phyloP scores from a whole-genome alignment of 2,329 filamentous ascomycete genomes.

The Diplodia seriata region DNA sequence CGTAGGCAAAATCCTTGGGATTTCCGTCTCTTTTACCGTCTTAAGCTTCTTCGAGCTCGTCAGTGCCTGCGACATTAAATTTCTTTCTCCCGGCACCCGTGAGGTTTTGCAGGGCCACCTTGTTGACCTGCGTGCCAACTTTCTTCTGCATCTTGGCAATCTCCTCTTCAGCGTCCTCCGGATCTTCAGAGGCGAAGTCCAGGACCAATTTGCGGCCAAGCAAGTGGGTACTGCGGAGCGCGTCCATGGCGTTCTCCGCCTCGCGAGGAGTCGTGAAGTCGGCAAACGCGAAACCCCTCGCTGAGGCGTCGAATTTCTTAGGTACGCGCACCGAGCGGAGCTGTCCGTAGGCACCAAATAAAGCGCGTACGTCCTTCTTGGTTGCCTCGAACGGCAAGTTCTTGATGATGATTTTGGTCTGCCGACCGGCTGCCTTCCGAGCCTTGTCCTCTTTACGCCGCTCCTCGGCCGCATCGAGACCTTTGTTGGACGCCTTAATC shows the following conservation, averaged over 20 bases:
- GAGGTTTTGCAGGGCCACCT: conserved; percentile 87
- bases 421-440: conserved; percentile 77
- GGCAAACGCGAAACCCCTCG: conserved; percentile 95
- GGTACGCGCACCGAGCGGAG: conserved; percentile 91
- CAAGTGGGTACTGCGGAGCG: conserved; percentile 90
- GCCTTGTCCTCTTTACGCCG: conserved; percentile 80
- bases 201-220: conserved; percentile 87
- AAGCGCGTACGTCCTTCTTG: conserved; percentile 86
- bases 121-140: conserved; percentile 87
- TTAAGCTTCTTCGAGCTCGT: conserved; percentile 59
- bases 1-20: conserved; percentile 23
- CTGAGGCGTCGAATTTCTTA: conserved; percentile 88
- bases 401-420: conserved; percentile 96
- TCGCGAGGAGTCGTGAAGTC: conserved; percentile 93
- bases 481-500: conserved; percentile 86
- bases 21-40: conserved; percentile 31
- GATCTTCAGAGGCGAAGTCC: conserved; percentile 88
- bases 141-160: conserved; percentile 98
- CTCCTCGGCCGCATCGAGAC: conserved; percentile 85
- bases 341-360: conserved; percentile 90
- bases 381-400: conserved; percentile 95
- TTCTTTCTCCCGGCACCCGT: conserved; percentile 83
- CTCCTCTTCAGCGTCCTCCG: conserved; percentile 91
- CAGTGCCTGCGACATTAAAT: conserved; percentile 79
- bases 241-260: conserved; percentile 88